Evolutionary conservation across 2,329 filamentous ascomycete genomes (phyloP).

Genomic region (Didymella glomerata): DNA sequence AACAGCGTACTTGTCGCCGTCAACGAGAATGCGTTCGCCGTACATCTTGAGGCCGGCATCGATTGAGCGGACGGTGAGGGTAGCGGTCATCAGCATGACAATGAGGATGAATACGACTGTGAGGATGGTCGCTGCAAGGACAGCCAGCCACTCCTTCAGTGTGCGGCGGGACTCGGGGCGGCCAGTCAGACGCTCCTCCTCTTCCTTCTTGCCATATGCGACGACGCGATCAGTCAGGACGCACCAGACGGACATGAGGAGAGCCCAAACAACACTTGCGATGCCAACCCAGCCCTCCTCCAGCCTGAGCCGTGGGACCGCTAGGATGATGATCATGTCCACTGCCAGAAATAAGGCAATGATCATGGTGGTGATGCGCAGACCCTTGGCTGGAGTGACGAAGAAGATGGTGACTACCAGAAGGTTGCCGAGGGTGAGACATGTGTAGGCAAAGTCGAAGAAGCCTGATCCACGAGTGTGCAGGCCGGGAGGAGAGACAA

Average conservation of each 20-base stretch:
- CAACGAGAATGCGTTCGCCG: slow-evolving; percentile 80
- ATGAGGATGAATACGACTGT: slow-evolving; percentile 74
- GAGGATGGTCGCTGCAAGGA: slow-evolving; percentile 76
- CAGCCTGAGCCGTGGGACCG: slow-evolving; percentile 75
- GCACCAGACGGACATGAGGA: slow-evolving; percentile 80
- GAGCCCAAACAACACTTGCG: slow-evolving; percentile 81
- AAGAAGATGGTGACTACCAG: slow-evolving; percentile 86
- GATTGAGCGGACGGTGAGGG: slow-evolving; percentile 78
- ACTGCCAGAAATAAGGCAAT: slow-evolving; percentile 73
- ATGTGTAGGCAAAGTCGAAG: slow-evolving; percentile 85
- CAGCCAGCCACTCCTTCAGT: slow-evolving; percentile 82
- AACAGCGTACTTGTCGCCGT: slow-evolving; percentile 83
- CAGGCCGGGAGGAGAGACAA: slow-evolving; percentile 88
- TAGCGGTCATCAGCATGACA: slow-evolving; percentile 78
- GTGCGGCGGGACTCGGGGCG: slow-evolving; percentile 85
- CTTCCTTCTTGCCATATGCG: slow-evolving; percentile 88
- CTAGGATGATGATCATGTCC: slow-evolving; percentile 80
- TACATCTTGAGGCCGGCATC: slow-evolving; percentile 78
- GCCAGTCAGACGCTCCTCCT: slow-evolving; percentile 91
- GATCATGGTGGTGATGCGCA: slow-evolving; percentile 75
- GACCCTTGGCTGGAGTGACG: slow-evolving; percentile 78
- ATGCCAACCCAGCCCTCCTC: slow-evolving; percentile 96
- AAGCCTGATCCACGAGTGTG: slow-evolving; percentile 91
- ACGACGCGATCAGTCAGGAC: slow-evolving; percentile 82
- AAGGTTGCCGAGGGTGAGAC: slow-evolving; percentile 78